Evolutionary conservation across 2,329 filamentous ascomycete species (phyloP), one percentile per base, ranked within the genome.

Genomic region (Penicillium sp.): DNA sequence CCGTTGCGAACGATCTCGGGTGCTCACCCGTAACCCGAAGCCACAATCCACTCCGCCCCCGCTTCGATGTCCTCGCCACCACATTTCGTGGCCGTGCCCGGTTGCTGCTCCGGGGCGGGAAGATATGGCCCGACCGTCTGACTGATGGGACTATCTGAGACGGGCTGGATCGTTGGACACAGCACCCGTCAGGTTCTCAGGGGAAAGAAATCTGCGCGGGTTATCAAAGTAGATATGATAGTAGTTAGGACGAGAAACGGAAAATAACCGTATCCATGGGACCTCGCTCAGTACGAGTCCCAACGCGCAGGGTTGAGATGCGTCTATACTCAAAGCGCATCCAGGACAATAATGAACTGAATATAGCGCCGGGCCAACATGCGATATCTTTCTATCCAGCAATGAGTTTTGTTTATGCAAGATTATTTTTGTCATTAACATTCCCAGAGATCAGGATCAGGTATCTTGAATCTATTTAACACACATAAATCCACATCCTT

Each of bases 401-500:
- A 28, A 13, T 7, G 6, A 31, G 41, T 20, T 28, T 31, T 9
- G 25, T 16, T 4, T 18, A 20, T 39, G 14, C 3, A 44, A 16
- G 40, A 24, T 20, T 7, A 36, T n/a, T 11, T 9, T 42, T 18
- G 7, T 22, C 14, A n/a, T 45, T 33, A 8, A n/a, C 11, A 9
- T 41, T 11, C 5, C 3, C 5, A 8, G 20, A 9, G 18, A 38
- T 20, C 35, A 38, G 11, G 35, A 14, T 20, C 18, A 14, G 28
- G 18, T 28, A 35, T 45, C 16, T 18, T 8, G 31, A 30, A 35
- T 55, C 73, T 66, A 85, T 69, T 82, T 85, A 22, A 86, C 77
- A 58, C 74, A 74, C 60, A 86, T 74, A 56, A 86, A 82, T 1
- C 79, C 83, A 52, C 83, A 74, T 0, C 84, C 83, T 47, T 78